phyloP scores from a whole-genome alignment of 495 filamentous ascomycete genomes.

The Aspergillus sclerotiicarbonarius region DNA sequence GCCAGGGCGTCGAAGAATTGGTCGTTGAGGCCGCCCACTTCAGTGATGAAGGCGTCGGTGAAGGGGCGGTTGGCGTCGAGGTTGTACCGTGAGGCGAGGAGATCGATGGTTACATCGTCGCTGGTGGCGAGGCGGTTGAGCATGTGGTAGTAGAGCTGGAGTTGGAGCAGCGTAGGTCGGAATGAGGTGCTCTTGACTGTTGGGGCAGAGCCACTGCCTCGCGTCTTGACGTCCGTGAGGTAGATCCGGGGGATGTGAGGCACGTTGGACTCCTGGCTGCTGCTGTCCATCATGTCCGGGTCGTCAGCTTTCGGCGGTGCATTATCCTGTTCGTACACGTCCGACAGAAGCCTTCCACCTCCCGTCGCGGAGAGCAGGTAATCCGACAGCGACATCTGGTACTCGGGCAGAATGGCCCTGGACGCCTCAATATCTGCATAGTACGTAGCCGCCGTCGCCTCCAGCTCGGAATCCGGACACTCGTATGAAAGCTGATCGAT shows the following conservation, averaged over 20 bases:
- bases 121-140: conserved; percentile 70
- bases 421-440: conserved; percentile 37
- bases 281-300: not conserved
- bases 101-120: conserved; percentile 61
- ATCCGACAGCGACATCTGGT: conserved; percentile 55
- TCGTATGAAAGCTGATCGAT: conserved; percentile 83
- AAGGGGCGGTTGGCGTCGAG: conserved; percentile 64
- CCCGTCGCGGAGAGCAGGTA: conserved; percentile 45
- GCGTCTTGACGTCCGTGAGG: conserved; percentile 87
- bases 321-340: conserved; percentile 19
- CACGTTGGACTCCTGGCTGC: conserved; percentile 24
- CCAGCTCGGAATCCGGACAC: conserved; percentile 69
- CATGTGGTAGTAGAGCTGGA: conserved; percentile 90
- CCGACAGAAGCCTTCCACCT: conserved; percentile 37
- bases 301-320: conserved; percentile 10
- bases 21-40: conserved; percentile 69
- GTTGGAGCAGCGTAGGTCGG: conserved; percentile 75
- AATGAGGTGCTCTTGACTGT: conserved; percentile 60
- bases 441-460: conserved; percentile 46
- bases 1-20: conserved; percentile 46
- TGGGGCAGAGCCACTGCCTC: conserved; percentile 60
- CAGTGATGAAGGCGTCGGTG: conserved; percentile 74
- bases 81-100: conserved; percentile 66
- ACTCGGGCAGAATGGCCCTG: conserved; percentile 40
- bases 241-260: conserved; percentile 54